Conservation (phyloP, 306 rosid species). For the Oxytropis ochrocephala region DNA sequence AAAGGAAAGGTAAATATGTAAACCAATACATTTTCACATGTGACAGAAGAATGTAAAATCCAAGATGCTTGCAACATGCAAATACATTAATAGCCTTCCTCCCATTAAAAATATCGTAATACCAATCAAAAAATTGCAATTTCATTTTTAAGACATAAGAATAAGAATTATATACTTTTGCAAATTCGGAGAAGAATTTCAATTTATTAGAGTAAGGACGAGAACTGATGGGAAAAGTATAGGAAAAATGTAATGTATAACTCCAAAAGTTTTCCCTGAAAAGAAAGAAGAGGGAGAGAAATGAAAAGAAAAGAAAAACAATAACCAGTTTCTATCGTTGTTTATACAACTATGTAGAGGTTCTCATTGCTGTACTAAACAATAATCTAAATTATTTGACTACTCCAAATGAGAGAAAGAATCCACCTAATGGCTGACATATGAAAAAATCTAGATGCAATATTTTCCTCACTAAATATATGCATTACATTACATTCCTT, state of each 20-base stretch:
- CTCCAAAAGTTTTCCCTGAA: background rate
- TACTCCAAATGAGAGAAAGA: constrained; percentile 8
- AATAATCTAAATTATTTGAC: background rate
- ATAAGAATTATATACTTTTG: background rate
- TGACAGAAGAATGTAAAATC: background rate
- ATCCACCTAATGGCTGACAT: background rate
- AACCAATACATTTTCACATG: background rate
- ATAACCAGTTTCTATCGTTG: background rate
- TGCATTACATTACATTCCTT: background rate
- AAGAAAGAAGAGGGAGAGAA: background rate
- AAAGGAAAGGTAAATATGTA: background rate
- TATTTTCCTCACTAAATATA: background rate
- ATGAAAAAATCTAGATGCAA: background rate
- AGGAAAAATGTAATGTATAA: background rate
- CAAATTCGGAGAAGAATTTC: background rate
- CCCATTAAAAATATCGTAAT: background rate
- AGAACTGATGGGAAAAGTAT: background rate
- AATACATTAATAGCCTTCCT: background rate
- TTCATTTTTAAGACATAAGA: background rate
- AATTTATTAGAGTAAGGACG: background rate
- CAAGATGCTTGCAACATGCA: background rate
- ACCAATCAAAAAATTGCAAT: background rate
- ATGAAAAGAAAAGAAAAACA: background rate
- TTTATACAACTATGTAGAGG: background rate
- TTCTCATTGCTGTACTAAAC: background rate